Conservation (phyloP, 352 stramenopile species). For the Globisporangium iwayamae region DNA sequence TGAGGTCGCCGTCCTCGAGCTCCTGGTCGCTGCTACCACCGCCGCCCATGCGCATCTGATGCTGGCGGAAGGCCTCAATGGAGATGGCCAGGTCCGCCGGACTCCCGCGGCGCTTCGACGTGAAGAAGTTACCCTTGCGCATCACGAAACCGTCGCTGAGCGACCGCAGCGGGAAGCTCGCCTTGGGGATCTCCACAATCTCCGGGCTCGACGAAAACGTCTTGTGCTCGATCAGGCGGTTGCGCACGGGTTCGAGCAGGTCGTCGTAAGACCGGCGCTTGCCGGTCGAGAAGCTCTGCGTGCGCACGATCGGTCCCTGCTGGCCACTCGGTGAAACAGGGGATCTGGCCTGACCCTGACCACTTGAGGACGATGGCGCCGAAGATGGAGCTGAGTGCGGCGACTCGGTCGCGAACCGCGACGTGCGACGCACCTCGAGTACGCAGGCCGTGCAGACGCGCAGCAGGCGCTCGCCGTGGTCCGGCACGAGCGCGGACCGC, state of each 20-base stretch:
- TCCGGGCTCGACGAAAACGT: conserved; percentile 55
- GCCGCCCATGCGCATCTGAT: conserved; percentile 56
- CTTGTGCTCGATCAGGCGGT: conserved; percentile 79
- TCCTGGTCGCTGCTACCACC: conserved; percentile 26
- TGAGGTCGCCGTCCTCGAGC: conserved; percentile 28
- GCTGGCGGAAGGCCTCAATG: conserved; percentile 67
- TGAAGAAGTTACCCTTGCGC: conserved; percentile 61
- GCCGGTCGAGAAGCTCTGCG: conserved; percentile 45
- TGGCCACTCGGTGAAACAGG: neutral
- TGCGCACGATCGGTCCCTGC: conserved; percentile 12
- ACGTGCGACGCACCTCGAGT: conserved; percentile 57
- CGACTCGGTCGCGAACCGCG: conserved; percentile 27
- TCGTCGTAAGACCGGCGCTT: conserved; percentile 76
- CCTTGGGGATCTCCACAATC: conserved; percentile 42
- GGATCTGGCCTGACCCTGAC: neutral
- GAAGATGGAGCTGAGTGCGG: conserved; percentile 11
- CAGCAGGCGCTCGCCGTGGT: conserved; percentile 69
- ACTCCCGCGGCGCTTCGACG: conserved; percentile 57
- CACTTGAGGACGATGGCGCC: neutral
- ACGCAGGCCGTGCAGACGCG: conserved; percentile 80
- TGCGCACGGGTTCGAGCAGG: conserved; percentile 69
- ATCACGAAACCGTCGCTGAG: conserved; percentile 80
- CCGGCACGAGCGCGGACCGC: conserved; percentile 56
- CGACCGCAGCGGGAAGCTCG: conserved; percentile 59
- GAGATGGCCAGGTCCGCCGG: conserved; percentile 72